These are phyloP conservation scores for Spinacia oleracea DNA, from an alignment of 179 eudicot genomes.

Conservation along the genomic window DNA sequence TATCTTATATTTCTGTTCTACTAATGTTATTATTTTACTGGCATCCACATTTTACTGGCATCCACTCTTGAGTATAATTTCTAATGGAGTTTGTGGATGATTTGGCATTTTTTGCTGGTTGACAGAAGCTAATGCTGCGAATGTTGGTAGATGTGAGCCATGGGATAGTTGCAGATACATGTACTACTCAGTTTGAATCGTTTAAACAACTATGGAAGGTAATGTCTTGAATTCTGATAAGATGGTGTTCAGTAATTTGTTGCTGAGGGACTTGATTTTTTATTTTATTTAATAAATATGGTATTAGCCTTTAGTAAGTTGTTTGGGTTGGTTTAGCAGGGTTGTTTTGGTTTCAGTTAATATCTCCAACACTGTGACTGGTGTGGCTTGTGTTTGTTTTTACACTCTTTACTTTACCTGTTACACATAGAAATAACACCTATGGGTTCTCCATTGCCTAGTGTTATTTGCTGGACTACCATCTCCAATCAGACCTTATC, in stretches of 20 bases:
- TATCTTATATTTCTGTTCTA: not conserved
- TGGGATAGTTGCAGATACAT: conserved; percentile 29
- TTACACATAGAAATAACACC: not conserved
- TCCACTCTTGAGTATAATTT: not conserved
- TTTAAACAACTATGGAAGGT: conserved; percentile 64
- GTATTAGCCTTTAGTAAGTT: not conserved
- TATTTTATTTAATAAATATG: not conserved
- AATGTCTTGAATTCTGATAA: not conserved
- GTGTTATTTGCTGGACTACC: not conserved
- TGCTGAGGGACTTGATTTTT: not conserved
- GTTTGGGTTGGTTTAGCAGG: not conserved
- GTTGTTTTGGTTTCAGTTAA: not conserved
- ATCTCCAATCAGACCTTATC: not conserved
- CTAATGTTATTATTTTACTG: not conserved
- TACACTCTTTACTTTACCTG: not conserved
- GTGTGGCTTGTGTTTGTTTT: not conserved
- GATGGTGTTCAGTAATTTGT: not conserved
- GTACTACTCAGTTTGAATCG: conserved; percentile 26
- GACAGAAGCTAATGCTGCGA: conserved; percentile 64
- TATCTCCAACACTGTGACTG: not conserved
- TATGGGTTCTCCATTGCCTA: not conserved
- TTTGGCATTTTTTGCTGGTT: conserved; percentile 14
- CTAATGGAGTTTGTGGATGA: conserved; percentile 6
- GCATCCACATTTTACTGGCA: not conserved
- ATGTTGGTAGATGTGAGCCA: conserved; percentile 40